phyloP scores from a whole-genome alignment of 129 eudicot species.

The Deinandra increscens region DNA sequence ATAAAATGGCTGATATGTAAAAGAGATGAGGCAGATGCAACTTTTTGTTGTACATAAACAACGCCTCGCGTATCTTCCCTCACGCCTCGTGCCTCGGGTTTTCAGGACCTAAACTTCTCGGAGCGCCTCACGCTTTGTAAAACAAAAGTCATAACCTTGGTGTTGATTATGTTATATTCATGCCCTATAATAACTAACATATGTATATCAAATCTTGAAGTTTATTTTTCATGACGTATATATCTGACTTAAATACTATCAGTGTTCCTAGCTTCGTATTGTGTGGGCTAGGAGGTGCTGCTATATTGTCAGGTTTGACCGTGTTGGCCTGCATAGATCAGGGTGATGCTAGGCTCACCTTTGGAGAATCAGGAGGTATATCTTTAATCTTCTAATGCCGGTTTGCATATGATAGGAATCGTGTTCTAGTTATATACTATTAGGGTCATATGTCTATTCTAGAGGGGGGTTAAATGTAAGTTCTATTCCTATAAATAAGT shows the following conservation, averaged over 20 bases:
- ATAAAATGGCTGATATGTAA: too few species aligned
- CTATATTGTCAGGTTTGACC: slow-evolving; percentile 38
- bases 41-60: too few species aligned
- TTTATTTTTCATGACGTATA: slow-evolving; percentile 12
- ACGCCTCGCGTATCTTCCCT: too few species aligned
- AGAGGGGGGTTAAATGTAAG: too few species aligned
- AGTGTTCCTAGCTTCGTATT: slow-evolving; percentile 49
- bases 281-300: slow-evolving; percentile 46
- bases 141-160: not conserved
- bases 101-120: too few species aligned
- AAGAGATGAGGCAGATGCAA: too few species aligned
- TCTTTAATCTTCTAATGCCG: not conserved
- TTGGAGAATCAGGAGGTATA: slow-evolving; percentile 59
- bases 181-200: not conserved
- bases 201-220: not conserved
- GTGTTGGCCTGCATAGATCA: slow-evolving; percentile 48
- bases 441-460: too few species aligned
- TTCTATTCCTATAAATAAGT: too few species aligned
- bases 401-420: too few species aligned
- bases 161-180: slow-evolving; percentile 11
- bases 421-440: too few species aligned
- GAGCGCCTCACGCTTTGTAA: too few species aligned
- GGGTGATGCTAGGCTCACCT: slow-evolving; percentile 41
- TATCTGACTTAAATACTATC: slow-evolving; percentile 17
- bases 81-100: too few species aligned